Conservation (phyloP, 331 rosid genomes). For the Telfairia occidentalis region DNA sequence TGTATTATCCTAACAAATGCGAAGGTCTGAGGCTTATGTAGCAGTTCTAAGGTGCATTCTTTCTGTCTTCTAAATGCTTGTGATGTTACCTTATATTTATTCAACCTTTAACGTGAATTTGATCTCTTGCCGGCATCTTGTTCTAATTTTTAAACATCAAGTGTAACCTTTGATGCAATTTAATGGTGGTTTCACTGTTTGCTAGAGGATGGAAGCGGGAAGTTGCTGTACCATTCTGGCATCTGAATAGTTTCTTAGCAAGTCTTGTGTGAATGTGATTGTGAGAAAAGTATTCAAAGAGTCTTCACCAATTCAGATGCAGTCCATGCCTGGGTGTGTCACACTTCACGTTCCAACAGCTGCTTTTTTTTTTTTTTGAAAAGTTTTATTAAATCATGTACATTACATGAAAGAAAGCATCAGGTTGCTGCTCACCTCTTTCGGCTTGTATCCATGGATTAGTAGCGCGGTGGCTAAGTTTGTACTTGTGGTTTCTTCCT, state of each 20-base stretch:
- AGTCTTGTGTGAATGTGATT: neutral
- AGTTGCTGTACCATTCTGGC: neutral
- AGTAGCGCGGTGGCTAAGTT: neutral
- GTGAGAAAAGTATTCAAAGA: neutral
- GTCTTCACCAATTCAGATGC: neutral
- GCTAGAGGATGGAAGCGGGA: neutral
- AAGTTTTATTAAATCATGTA: neutral
- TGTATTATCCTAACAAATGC: neutral
- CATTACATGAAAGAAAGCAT: neutral
- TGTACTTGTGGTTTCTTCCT: neutral
- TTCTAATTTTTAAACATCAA: neutral
- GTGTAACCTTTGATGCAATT: neutral
- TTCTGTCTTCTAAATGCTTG: neutral
- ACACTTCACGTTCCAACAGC: neutral
- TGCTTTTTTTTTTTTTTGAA: neutral
- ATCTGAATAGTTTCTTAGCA: neutral
- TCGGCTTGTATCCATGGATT: neutral
- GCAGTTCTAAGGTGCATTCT: neutral
- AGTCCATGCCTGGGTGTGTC: neutral
- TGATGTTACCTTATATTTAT: neutral
- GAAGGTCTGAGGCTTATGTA: neutral
- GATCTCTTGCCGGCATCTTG: neutral
- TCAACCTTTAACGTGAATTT: neutral
- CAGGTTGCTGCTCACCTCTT: neutral
- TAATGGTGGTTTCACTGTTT: neutral